Evolutionary conservation across 495 filamentous ascomycete species (phyloP), one percentile per base, ranked within the genome.

Genomic region (Penicillium fimorum): DNA sequence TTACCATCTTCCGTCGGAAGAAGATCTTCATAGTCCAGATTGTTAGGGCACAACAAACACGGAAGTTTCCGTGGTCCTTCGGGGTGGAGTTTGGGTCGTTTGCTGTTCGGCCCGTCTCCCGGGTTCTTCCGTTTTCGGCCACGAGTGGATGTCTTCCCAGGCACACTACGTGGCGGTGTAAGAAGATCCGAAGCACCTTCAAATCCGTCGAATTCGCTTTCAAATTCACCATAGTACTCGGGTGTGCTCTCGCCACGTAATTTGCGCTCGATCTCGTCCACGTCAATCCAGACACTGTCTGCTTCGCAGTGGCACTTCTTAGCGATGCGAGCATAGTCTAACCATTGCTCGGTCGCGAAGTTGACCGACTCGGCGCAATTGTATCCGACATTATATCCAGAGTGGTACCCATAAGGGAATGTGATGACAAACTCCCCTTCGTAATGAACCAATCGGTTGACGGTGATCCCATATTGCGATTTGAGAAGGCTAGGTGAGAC

Each of bases 351-450:
- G 11, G 93, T 85, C 17, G 93, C 94, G 71, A 99, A 99, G 70
- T 99, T 99, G 71, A 99, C 94, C 2, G 94, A 96, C 68, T 99
- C 94, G 32, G 94, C 94, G 70, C 94, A 99, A 70, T 99, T 99
- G 72, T 99, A 99, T 12, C 95, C 94, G 33, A 99, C 74, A 60
- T 99, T 99, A 70, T 93, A 99, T 10, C 94, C 94, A 9, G 94
- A 99, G 65, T 99, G 94, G 70, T 99, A 99, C 24, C 94, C 94
- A 58, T 97, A 97, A 0, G 94, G 94, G 66, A 94, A 99, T 0
- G 94, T 99, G 56, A 99, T 96, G 54, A 99, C 91, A 61, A 99
- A 99, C 65, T 99, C 94, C 54, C 93, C 91, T 65, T 96, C 94
- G 59, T 95, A 88, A 50, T 96, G 95, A n/a, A 97, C 89, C 47